Percentiles rank a stretch among this genome's conserved stretches.
These are phyloP conservation scores for Didymella keratinophila DNA, from an alignment of 2,329 filamentous ascomycete species.

Conservation along the genomic window DNA sequence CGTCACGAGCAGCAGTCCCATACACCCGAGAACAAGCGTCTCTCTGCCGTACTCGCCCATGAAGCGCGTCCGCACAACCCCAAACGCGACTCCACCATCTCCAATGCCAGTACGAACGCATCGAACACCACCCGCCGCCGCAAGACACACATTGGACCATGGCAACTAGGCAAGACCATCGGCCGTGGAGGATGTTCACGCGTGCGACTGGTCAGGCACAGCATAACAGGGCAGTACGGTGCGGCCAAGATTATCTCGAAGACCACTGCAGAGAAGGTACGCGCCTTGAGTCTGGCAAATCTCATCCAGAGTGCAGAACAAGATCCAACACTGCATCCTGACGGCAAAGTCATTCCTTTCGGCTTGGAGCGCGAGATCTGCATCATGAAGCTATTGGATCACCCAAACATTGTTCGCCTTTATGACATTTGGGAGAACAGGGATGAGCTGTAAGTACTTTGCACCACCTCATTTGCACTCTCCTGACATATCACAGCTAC, in stretches of 20 bases:
- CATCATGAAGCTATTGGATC: conserved; percentile 95
- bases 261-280: conserved; percentile 75
- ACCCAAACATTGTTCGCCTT: conserved; percentile 91
- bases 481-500: conserved; percentile 68
- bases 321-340: conserved; percentile 60
- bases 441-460: conserved; percentile 78
- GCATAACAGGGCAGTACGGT: conserved; percentile 77
- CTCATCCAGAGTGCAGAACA: conserved; percentile 76
- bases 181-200: conserved; percentile 90
- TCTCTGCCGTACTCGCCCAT: conserved; percentile 61
- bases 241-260: conserved; percentile 97
- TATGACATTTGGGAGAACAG: conserved; percentile 99
- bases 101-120: conserved; percentile 63
- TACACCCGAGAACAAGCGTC: conserved; percentile 60
- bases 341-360: conserved; percentile 78
- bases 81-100: conserved; percentile 60
- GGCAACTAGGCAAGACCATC: conserved; percentile 88
- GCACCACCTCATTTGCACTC: no score
- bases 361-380: conserved; percentile 94
- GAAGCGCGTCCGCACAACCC: conserved; percentile 58
- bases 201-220: conserved; percentile 85
- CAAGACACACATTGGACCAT: conserved; percentile 86
- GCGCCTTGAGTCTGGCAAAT: conserved; percentile 84
- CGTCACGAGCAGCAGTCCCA: conserved; percentile 42
- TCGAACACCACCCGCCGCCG: conserved; percentile 60